Conservation (phyloP, 2,329 filamentous ascomycete genomes). For the Coniochaeta sp. region DNA sequence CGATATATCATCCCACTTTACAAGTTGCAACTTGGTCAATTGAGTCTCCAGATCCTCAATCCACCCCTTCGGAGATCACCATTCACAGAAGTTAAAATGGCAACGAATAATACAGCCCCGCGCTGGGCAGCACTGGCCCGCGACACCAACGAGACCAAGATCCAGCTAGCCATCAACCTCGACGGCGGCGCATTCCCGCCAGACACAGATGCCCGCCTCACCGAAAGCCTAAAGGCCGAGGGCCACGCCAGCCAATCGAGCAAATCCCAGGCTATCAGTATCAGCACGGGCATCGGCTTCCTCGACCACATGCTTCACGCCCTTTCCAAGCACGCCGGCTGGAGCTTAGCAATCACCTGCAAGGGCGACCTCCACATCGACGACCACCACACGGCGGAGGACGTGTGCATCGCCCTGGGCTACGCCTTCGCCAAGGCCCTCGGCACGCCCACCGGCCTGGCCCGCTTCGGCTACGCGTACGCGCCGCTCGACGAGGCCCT, state of each 20-base stretch:
- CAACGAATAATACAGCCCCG: slow-evolving; percentile 15
- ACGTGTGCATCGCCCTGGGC: slow-evolving; percentile 87
- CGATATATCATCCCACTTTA: not conserved
- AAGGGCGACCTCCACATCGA: slow-evolving; percentile 93
- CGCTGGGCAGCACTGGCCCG: slow-evolving; percentile 76
- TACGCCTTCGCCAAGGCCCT: slow-evolving; percentile 76
- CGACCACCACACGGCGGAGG: slow-evolving; percentile 97
- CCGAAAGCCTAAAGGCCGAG: slow-evolving; percentile 36
- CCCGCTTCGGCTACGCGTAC: slow-evolving; percentile 87
- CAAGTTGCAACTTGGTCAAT: not conserved
- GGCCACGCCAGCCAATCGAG: slow-evolving; percentile 80
- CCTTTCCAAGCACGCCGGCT: slow-evolving; percentile 89
- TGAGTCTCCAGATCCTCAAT: not conserved
- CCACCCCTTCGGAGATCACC: not conserved
- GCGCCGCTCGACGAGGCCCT: slow-evolving; percentile 92
- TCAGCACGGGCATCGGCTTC: slow-evolving; percentile 94
- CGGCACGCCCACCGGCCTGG: slow-evolving; percentile 69
- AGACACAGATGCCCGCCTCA: slow-evolving; percentile 50
- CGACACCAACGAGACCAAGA: slow-evolving; percentile 97
- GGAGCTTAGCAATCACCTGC: slow-evolving; percentile 78
- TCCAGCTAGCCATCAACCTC: slow-evolving; percentile 85
- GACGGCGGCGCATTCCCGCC: slow-evolving; percentile 77
- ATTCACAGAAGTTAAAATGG: slow-evolving; percentile 11
- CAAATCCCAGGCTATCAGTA: slow-evolving; percentile 74
- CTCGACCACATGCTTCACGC: slow-evolving; percentile 98